Evolutionary conservation across 768 basidiomycete species (phyloP).

Genomic region (Vararia minispora): DNA sequence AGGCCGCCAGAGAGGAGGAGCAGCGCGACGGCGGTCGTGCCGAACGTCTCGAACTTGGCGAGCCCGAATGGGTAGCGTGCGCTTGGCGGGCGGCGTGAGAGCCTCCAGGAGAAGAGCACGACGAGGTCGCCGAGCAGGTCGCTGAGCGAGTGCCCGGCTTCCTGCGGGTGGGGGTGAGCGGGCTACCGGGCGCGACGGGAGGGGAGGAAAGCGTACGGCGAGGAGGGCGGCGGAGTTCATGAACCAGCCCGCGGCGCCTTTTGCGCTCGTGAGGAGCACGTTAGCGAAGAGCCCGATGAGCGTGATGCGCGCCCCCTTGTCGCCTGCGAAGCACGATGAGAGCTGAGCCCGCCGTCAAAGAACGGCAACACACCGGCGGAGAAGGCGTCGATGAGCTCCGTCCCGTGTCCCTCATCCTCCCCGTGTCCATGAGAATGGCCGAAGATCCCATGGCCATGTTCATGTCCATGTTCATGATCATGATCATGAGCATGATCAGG

Average conservation of each 20-base stretch:
- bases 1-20: conserved; percentile 77
- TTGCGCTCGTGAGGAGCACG: conserved; percentile 67
- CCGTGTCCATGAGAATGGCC: conserved; percentile 13
- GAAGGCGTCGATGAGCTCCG: no score
- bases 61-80: conserved; percentile 78
- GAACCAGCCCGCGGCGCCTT: conserved; percentile 82
- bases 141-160: conserved; percentile 17
- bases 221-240: conserved; percentile 86
- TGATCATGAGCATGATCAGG: background rate
- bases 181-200: background rate
- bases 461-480: background rate
- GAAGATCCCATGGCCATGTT: conserved; percentile 12
- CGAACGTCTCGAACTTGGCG: conserved; percentile 91
- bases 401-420: conserved; percentile 2
- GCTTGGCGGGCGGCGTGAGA: conserved; percentile 75
- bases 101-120: conserved; percentile 78
- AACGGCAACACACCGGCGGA: no score
- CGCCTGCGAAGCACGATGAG: conserved; percentile 34
- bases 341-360: background rate
- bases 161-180: background rate
- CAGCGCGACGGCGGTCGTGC: conserved; percentile 82
- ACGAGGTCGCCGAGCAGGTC: conserved; percentile 88
- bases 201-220: conserved; percentile 32
- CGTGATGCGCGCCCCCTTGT: conserved; percentile 76
- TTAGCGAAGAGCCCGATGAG: conserved; percentile 79